Base-by-base conservation (phyloP, 2,329 filamentous ascomycete species). In the Epichloe hybrida region DNA sequence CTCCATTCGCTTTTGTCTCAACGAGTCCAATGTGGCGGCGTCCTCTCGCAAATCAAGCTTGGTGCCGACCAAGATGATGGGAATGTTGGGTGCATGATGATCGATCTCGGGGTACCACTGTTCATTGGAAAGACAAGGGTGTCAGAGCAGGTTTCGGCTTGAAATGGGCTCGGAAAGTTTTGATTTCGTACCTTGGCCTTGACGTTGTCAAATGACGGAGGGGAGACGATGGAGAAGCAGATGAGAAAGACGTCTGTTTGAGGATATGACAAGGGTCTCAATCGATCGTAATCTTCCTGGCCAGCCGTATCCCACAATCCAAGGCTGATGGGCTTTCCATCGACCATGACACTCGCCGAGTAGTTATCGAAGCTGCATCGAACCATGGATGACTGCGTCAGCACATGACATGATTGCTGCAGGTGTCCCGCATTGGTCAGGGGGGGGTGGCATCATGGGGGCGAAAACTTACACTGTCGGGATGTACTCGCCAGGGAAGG, bases 231-330 rank as follows among this genome's bases (percentile, higher is more conserved):
- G 58, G 90, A 96, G 72, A 97, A 97, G 73, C 91, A 97, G 67
- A 97, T 96, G 58, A 97, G 76, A 71, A 97, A 97, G 46, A 97
- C 93, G 64, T 98, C 93, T 53, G 93, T 97, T 74, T 98, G 91
- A 11, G 93, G 93, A 71, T 97, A 98, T 41, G 91, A 97, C 54
- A 98, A 81, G 55, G 91, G 91, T 63, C 91, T 84, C 65, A 97
- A 77, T 69, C 91, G 80, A 67, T 97, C 91, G 74, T 97, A 97
- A 77, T 97, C 91, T 73, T 97, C 91, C 75, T 97, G 93, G 64
- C 91, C 91, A 59, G 91, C 91, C 58, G 91, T 98, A 85, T 98
- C 91, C 91, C 93, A 97, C 35, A 98, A 75, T 59, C 91, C 93
- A 61, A 98, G 72, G 70, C 89, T 96, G 72, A 97, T 95, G 54